A percentile compares a stretch with the other conserved stretches of the same genome.
Conservation (phyloP, 2,329 filamentous ascomycete genomes). For the Orbilia blumenaviensis region DNA sequence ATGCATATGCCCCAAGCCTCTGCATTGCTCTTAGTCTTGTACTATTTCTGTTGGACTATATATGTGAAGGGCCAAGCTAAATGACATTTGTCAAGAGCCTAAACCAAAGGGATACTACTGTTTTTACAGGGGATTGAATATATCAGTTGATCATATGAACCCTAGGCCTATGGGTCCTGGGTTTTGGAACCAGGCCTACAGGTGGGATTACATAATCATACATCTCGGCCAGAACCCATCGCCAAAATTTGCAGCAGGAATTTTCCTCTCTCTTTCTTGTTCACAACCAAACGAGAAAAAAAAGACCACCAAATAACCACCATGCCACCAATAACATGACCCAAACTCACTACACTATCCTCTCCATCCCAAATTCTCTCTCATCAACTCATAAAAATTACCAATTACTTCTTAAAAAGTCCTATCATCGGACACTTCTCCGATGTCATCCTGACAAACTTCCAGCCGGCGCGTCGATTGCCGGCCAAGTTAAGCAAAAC, state of each 20-base stretch:
- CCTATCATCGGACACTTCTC: conserved; percentile 73
- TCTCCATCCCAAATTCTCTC: conserved; percentile 67
- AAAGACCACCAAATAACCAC: conserved; percentile 16
- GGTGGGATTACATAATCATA: conserved; percentile 12
- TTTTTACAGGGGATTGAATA: too few relatives aligned
- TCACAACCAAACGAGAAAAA: background rate
- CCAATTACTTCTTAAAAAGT: conserved; percentile 66
- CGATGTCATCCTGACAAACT: conserved; percentile 73
- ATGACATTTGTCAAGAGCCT: too few relatives aligned
- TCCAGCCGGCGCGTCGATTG: background rate
- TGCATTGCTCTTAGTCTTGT: background rate
- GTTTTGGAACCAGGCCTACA: too few relatives aligned
- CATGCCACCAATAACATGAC: conserved; percentile 53
- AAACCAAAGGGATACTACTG: too few relatives aligned
- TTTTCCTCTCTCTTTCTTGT: background rate
- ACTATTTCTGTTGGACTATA: background rate
- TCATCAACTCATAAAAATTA: conserved; percentile 62
- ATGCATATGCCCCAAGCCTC: background rate
- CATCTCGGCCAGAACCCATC: background rate
- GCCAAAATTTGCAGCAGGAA: background rate
- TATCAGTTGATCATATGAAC: too few relatives aligned
- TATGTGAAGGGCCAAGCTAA: background rate
- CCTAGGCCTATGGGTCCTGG: too few relatives aligned
- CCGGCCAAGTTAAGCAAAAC: conserved; percentile 35
- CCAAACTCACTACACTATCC: conserved; percentile 70